phyloP scores from a whole-genome alignment of 2,329 filamentous ascomycete genomes.

The Eutypella sp. region DNA sequence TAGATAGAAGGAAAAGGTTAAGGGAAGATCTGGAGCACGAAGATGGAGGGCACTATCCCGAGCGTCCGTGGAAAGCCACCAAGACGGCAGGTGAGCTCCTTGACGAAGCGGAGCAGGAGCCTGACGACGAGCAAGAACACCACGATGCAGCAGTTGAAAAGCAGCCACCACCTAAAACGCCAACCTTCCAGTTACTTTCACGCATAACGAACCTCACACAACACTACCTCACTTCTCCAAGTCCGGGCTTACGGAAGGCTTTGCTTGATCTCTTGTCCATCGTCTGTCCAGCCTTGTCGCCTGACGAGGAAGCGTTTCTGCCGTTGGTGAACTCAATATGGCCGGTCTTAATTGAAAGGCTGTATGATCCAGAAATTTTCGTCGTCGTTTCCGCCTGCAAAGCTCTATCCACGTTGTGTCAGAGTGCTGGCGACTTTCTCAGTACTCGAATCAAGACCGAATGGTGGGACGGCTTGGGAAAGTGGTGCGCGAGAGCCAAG shows the following conservation, averaged over 20 bases:
- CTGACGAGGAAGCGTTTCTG: constrained; percentile 77
- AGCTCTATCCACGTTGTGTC: constrained; percentile 64
- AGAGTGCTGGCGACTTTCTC: constrained; percentile 75
- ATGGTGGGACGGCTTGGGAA: constrained; percentile 55
- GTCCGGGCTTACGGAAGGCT: constrained; percentile 70
- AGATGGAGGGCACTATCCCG: constrained; percentile 27
- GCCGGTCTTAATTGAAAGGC: constrained; percentile 69
- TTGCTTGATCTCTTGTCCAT: constrained; percentile 73
- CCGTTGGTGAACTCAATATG: constrained; percentile 87
- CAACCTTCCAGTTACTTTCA: constrained; percentile 75
- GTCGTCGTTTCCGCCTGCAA: constrained; percentile 67
- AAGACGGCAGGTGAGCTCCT: constrained; percentile 21
- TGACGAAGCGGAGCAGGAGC: constrained; percentile 27
- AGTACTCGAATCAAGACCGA: constrained; percentile 67
- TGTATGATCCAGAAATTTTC: constrained; percentile 63
- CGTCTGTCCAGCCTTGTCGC: constrained; percentile 65
- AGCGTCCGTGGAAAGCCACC: constrained; percentile 30
- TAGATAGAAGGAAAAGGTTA: constrained; percentile 34
- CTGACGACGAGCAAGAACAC: constrained; percentile 28
- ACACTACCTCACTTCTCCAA: constrained; percentile 83
- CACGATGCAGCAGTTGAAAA: constrained; percentile 35
- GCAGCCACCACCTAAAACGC: constrained; percentile 62
- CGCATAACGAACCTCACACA: constrained; percentile 81
- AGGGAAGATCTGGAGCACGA: constrained; percentile 29
- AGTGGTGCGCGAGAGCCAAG: constrained; percentile 43